A percentile compares a stretch with the other conserved stretches of the same genome.
Evolutionary conservation across 805 yeast species (phyloP).

Genomic region (Candida arabinofermentans): DNA sequence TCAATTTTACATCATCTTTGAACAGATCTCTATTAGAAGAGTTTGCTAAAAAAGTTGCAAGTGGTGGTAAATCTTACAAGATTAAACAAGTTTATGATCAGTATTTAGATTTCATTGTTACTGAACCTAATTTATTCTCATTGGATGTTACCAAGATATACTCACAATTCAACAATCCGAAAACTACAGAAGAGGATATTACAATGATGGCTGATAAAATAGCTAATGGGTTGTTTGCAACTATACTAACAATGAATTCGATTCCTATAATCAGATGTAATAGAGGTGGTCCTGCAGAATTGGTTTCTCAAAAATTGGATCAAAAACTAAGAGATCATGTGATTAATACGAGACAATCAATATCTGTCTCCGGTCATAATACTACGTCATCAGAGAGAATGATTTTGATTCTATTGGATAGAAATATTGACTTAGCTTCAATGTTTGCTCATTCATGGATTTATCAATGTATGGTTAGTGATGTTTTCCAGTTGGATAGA

Average conservation of each 20-base stretch:
- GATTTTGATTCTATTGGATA: conserved; percentile 78
- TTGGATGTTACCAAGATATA: conserved; percentile 67
- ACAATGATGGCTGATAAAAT: conserved; percentile 62
- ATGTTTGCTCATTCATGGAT: conserved; percentile 98
- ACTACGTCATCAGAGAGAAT: conserved; percentile 45
- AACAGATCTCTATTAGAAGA: conserved; percentile 79
- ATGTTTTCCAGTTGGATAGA: conserved; percentile 76
- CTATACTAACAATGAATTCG: conserved; percentile 69
- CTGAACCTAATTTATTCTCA: conserved; percentile 88
- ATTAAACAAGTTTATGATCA: conserved; percentile 93
- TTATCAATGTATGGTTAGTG: conserved; percentile 93
- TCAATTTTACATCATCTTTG: conserved; percentile 83
- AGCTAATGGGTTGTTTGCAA: conserved; percentile 76
- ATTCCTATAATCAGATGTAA: conserved; percentile 92
- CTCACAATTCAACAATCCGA: conserved; percentile 64
- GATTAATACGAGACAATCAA: conserved; percentile 50
- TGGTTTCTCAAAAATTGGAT: conserved; percentile 85
- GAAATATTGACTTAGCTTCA: conserved; percentile 85
- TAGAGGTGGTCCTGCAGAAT: conserved; percentile 91
- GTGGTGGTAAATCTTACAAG: conserved; percentile 55
- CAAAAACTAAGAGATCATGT: conserved; percentile 81
- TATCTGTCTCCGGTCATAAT: conserved; percentile 1
- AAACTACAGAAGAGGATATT: conserved; percentile 71
- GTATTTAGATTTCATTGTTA: conserved; percentile 84
- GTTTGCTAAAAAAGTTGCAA: conserved; percentile 77